Conservation (phyloP, 345 rosid species). For the Citropsis articulata region DNA sequence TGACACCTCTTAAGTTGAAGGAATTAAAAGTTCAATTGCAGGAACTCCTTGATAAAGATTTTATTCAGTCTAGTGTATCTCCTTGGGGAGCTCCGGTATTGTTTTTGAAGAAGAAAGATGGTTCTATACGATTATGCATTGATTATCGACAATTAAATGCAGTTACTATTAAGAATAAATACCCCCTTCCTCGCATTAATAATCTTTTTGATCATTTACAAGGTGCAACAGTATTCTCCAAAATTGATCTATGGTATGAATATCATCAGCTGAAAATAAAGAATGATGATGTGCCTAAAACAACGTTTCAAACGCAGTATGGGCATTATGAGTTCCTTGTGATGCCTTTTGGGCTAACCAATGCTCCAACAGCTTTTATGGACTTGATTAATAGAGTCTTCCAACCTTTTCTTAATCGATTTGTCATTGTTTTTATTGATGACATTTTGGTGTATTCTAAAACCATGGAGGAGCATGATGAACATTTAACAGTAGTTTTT, state of each 20-base stretch:
- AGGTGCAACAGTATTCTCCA: no score
- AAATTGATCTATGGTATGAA: fast-evolving
- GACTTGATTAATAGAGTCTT: no score
- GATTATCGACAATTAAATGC: background rate
- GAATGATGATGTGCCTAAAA: fast-evolving
- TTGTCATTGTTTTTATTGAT: background rate
- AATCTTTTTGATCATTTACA: background rate
- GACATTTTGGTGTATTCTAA: background rate
- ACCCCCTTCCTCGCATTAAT: background rate
- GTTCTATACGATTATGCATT: background rate
- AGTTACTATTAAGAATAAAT: background rate
- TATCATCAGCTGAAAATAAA: background rate
- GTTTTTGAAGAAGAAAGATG: background rate
- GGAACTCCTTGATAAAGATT: background rate
- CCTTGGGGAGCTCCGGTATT: background rate
- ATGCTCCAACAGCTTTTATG: background rate
- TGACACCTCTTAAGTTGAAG: background rate
- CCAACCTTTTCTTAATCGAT: background rate
- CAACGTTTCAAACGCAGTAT: background rate
- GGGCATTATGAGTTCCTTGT: background rate
- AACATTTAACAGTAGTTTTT: no score
- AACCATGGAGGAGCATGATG: background rate
- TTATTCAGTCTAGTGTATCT: background rate
- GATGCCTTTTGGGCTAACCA: background rate
- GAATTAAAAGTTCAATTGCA: background rate